Percentiles rank a stretch among this genome's conserved stretches.
Evolutionary conservation across 257 asterid genomes (phyloP).

Genomic region (Cynanchum wilfordii): DNA sequence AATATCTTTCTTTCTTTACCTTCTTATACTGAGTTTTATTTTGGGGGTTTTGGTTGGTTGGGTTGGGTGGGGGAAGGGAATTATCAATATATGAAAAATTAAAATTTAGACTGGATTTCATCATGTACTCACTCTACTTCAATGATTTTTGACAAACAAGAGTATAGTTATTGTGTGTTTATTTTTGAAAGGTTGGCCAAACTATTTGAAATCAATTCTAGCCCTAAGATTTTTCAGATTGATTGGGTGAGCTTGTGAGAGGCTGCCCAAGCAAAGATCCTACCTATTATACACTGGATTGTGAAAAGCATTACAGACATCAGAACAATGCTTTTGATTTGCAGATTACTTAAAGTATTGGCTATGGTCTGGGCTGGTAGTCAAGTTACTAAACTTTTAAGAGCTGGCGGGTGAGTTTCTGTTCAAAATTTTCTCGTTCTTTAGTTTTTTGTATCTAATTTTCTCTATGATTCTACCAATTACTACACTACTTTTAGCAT

Average conservation of each 20-base stretch:
- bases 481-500: background rate
- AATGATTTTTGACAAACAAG: background rate
- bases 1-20: background rate
- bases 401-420: constrained; percentile 89
- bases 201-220: background rate
- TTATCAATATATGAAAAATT: background rate
- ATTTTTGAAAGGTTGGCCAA: background rate
- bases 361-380: constrained; percentile 99
- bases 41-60: background rate
- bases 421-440: background rate
- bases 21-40: too few relatives aligned
- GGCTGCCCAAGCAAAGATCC: background rate
- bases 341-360: constrained; percentile 82
- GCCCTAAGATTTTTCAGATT: background rate
- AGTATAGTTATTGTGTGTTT: background rate
- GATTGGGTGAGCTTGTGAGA: background rate
- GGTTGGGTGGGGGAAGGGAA: background rate
- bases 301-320: background rate
- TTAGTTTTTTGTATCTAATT: background rate
- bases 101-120: background rate
- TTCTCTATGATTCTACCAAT: background rate
- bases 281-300: background rate
- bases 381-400: constrained; percentile 83
- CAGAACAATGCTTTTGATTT: constrained; percentile 12
- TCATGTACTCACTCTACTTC: background rate